These are phyloP conservation scores for Luvunga scandens DNA, from an alignment of 345 rosid genomes.

Conservation along the genomic window DNA sequence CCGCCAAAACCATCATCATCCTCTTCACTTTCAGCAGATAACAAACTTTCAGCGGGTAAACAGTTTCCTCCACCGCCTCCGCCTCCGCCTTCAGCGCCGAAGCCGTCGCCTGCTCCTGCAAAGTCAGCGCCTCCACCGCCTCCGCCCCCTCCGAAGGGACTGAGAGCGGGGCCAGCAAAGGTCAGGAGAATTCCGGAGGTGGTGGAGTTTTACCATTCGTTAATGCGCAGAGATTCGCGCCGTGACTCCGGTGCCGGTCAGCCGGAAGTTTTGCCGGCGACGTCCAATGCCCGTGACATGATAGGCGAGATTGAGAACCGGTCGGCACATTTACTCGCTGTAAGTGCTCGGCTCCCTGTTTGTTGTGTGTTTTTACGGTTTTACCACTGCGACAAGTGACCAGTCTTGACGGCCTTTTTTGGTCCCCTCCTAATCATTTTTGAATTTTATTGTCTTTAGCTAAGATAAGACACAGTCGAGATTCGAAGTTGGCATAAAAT, in stretches of 20 bases:
- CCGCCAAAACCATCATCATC: constrained; percentile 68
- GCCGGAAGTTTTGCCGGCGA: constrained; percentile 43
- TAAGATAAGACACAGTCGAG: constrained; percentile 35
- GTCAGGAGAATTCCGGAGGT: constrained; percentile 94
- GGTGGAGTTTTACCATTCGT: constrained; percentile 93
- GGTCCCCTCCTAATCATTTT: constrained; percentile 21
- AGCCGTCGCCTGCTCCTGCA: constrained; percentile 13
- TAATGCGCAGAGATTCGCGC: constrained; percentile 86
- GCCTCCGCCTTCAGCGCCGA: constrained; percentile 28
- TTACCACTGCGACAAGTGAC: constrained; percentile 39
- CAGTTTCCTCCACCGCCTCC: constrained; percentile 37
- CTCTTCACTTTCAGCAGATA: constrained; percentile 15
- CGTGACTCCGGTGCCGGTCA: constrained; percentile 53
- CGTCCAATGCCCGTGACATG: constrained; percentile 82
- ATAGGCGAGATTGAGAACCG: constrained; percentile 99
- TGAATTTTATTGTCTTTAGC: constrained; percentile 21
- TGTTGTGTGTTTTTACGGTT: constrained; percentile 26
- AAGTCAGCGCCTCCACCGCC: constrained; percentile 66
- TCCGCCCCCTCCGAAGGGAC: constrained; percentile 60
- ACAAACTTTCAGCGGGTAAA: constrained; percentile 19
- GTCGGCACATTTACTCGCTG: constrained; percentile 86
- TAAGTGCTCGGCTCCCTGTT: constrained; percentile 33
- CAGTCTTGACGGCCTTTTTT: constrained; percentile 23
- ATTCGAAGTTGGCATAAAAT: constrained; percentile 15
- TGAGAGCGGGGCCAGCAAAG: constrained; percentile 44